Evolutionary conservation across 192 early-diverging fungal species (phyloP), one percentile per base, ranked within the genome.

Genomic region (Dissophora ornata): DNA sequence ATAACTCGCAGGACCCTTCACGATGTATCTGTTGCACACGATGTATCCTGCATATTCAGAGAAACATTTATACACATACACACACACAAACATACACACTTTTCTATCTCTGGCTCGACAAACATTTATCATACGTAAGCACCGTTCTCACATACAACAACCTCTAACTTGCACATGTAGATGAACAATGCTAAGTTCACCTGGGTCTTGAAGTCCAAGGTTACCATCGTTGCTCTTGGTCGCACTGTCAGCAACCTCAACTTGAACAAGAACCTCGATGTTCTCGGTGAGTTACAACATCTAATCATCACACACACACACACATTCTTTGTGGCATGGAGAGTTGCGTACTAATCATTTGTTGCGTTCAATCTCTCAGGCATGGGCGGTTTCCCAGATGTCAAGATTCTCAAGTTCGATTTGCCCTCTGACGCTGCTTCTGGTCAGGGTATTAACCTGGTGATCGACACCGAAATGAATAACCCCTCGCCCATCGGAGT

Each of bases 401-500:
- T 87, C 18, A 74, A 53, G 26, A 83, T 89, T 45, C 67, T 75
- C 40, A 82, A 60, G 34, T 88, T 90, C 53, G 59, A 84, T 34
- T 54, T 87, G 21, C 88, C 86, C 21, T 62, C 71, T 6, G 82
- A 87, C 71, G 73, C 73, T 51, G 84, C 82, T 55, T 73, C 81
- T 50, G 70, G 73, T 24, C 84, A 87, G 55, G 88, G 88, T 66
- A 88, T 90, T 60, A 67, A 79, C 34, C 58, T 90, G 57, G 63
- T 66, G 16, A 84, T 90, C 11, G 77, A 74, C 47, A 86, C 87
- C 28, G 69, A 69, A n/a, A 57, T 90, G 50, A 71, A 60, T 40
- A 87, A 84, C 62, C 85, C 85, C 49, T 85, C 83, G 16, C 83
- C 83, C 22, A 82, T 90, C 44, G 79, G 82, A 38, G 80, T 90